phyloP scores from a whole-genome alignment of 495 filamentous ascomycete genomes.

The Sordaria brevicollis region DNA sequence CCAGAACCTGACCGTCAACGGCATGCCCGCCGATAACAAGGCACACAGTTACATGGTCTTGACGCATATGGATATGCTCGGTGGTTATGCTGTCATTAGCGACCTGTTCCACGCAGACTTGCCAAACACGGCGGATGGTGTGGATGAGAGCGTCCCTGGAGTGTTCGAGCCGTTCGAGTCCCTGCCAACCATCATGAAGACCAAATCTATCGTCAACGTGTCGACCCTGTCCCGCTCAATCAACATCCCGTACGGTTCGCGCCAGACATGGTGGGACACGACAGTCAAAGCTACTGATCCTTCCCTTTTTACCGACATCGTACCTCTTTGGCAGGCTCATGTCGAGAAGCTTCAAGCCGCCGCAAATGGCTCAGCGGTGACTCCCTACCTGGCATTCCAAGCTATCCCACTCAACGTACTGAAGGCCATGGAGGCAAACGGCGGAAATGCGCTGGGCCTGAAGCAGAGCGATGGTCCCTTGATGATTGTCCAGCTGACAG shows the following conservation, averaged over 20 bases:
- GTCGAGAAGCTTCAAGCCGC: slow-evolving; percentile 1
- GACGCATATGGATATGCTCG: slow-evolving; percentile 1
- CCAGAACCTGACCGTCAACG: slow-evolving; percentile 14
- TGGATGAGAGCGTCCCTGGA: not conserved
- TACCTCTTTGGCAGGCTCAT: slow-evolving; percentile 8
- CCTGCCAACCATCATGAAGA: not conserved
- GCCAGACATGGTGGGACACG: slow-evolving; percentile 13
- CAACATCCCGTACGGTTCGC: not conserved
- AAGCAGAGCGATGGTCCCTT: slow-evolving; percentile 13
- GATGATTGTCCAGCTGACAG: slow-evolving; percentile 10
- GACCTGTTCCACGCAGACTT: slow-evolving; percentile 14
- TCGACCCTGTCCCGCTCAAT: slow-evolving; percentile 4
- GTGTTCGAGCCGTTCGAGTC: slow-evolving; percentile 7
- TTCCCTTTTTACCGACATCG: slow-evolving; percentile 8
- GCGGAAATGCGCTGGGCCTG: slow-evolving; percentile 23
- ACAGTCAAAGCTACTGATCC: slow-evolving; percentile 7
- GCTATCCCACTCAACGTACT: slow-evolving; percentile 15
- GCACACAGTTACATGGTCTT: slow-evolving; percentile 17
- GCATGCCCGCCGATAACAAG: slow-evolving; percentile 6
- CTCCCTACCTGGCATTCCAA: slow-evolving; percentile 11
- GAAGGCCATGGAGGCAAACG: slow-evolving; percentile 16
- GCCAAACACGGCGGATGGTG: not conserved
- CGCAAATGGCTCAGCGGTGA: slow-evolving; percentile 2
- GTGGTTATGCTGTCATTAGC: slow-evolving; percentile 5
- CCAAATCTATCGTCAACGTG: slow-evolving; percentile 7